Base-by-base conservation (phyloP, 2,329 filamentous ascomycete genomes). In the Neurospora crassa region DNA sequence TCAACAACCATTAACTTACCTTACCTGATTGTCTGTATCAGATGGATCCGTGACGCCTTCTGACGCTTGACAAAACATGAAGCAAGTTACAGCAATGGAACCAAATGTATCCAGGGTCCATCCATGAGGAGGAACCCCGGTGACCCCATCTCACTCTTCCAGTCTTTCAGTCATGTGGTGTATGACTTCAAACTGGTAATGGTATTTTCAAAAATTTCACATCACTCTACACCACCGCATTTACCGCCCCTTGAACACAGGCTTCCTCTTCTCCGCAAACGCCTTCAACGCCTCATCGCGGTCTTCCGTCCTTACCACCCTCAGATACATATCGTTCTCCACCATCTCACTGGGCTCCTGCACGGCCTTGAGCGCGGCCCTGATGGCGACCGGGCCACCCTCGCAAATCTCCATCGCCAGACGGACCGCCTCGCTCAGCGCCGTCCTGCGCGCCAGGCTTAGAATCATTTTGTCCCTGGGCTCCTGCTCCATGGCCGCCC, bases 311-410 rank as follows among this genome's bases (percentile, higher is more conserved):
- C 86, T 87, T 18, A 97, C 87, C 4, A 98, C 93, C 37, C 90
- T 85, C 78, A 93, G 88, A 80, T 98, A 98, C 82, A 94, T 94
- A 76, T 88, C 86, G 80, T 94, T 95, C 84, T 97, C 96, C n/a
- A 90, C 87, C 78, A 88, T 88, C 82, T 96, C 92, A 5, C 86
- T 82, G 79, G 93, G 80, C 87, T 89, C 86, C 70, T 87, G 86
- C 1, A 98, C 91, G 1, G 95, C 95, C 80, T 90, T 86, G 78
- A 98, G 83, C 3, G 90, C 95, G 70, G 93, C 91, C 74, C 91
- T 87, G 41, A 97, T 86, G 0, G 94, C 94, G 72, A 97, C 85
- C 0, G 96, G 96, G 0, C 92, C 96, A 40, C 80, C 78, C 81
- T 96, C 91, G 79, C 93, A 97, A 69, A 98, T 97, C 80, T 94